Conservation (phyloP, 2,329 filamentous ascomycete species). For the Beauveria scarabaeidicola region DNA sequence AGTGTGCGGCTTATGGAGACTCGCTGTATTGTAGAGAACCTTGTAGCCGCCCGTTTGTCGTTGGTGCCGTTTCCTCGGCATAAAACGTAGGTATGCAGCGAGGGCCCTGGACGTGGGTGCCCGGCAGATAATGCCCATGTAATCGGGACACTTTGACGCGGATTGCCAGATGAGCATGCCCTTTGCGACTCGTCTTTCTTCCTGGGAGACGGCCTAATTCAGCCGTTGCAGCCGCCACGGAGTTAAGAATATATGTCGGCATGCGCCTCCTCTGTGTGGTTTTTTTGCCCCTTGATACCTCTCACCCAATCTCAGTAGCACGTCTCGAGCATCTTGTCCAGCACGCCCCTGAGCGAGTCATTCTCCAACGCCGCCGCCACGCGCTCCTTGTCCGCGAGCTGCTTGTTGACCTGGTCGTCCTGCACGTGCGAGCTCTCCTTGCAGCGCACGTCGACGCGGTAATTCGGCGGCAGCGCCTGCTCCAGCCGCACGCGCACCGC, state of each 20-base stretch:
- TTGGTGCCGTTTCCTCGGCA: neutral
- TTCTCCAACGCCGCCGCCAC: conserved; percentile 94
- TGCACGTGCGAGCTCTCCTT: conserved; percentile 95
- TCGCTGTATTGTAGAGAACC: neutral
- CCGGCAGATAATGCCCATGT: neutral
- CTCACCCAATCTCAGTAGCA: conserved; percentile 44
- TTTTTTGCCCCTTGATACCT: neutral
- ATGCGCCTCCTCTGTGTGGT: too few species aligned
- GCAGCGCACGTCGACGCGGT: conserved; percentile 84
- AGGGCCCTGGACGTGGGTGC: neutral
- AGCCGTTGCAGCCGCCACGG: neutral
- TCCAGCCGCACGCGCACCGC: conserved; percentile 88
- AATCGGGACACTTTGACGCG: neutral
- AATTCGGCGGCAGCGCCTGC: conserved; percentile 82
- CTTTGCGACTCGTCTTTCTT: neutral
- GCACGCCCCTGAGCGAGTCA: conserved; percentile 74
- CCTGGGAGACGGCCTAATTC: neutral
- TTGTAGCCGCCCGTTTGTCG: neutral
- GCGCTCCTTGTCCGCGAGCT: conserved; percentile 90
- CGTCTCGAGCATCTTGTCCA: conserved; percentile 89
- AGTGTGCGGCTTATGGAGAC: neutral
- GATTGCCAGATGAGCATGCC: neutral
- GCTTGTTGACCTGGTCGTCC: conserved; percentile 93
- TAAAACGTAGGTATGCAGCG: neutral
- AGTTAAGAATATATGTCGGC: too few species aligned